These are phyloP conservation scores for Xylariales sp. DNA, from an alignment of 2,329 filamentous ascomycete species.

Conservation along the genomic window DNA sequence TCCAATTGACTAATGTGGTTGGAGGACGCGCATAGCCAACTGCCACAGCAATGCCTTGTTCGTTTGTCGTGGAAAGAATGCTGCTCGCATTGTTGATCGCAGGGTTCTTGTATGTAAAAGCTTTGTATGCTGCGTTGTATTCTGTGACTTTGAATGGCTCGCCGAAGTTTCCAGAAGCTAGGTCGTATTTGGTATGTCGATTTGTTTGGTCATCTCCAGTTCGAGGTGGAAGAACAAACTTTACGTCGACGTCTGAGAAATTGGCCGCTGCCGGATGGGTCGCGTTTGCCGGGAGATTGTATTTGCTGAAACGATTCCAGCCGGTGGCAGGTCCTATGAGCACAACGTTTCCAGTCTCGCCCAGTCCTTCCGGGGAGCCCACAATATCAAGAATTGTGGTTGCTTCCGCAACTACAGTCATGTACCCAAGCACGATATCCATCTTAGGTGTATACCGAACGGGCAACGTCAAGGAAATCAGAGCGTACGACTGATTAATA, in stretches of 20 bases:
- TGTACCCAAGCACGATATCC: conserved; percentile 79
- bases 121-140: conserved; percentile 72
- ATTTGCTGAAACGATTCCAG: conserved; percentile 72
- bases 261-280: conserved; percentile 53
- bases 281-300: conserved; percentile 59
- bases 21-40: conserved; percentile 82
- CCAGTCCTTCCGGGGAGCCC: conserved; percentile 75
- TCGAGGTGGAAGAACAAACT: conserved; percentile 70
- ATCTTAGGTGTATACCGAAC: conserved; percentile 74
- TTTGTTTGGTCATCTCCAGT: conserved; percentile 54
- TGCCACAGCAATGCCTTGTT: conserved; percentile 75
- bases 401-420: conserved; percentile 82
- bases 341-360: conserved; percentile 74
- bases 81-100: conserved; percentile 75
- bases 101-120: conserved; percentile 64
- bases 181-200: conserved; percentile 61
- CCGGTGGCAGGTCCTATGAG: conserved; percentile 74
- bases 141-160: conserved; percentile 67
- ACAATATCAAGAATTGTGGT: conserved; percentile 71
- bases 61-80: conserved; percentile 76
- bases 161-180: conserved; percentile 56
- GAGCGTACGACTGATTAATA: conserved; percentile 77
- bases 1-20: conserved; percentile 80
- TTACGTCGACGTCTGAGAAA: conserved; percentile 61
- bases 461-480: conserved; percentile 84